Evolutionary conservation across 257 asterid genomes (phyloP).

Genomic region (Osmanthus fragrans): DNA sequence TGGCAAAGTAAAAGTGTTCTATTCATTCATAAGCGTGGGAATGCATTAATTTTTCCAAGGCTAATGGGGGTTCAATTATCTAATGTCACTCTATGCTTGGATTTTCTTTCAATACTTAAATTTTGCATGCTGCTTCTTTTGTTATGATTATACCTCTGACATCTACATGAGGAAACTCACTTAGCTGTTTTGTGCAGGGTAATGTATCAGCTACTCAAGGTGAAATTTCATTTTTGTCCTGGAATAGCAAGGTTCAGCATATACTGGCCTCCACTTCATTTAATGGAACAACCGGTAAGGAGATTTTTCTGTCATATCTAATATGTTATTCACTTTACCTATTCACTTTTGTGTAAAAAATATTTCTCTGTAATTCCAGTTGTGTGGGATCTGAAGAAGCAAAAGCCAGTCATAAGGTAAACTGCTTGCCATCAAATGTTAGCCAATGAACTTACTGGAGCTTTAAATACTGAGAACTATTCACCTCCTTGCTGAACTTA

Average conservation of each 20-base stretch:
- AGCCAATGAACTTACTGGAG: not conserved
- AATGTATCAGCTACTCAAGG: conserved; percentile 64
- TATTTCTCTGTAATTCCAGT: conserved; percentile 40
- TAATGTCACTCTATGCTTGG: not conserved
- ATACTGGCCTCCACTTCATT: conserved; percentile 62
- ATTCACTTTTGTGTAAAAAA: conserved; percentile 9
- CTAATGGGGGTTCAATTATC: not conserved
- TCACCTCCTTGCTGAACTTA: not conserved
- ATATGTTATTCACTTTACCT: not conserved
- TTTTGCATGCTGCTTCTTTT: not conserved
- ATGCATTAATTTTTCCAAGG: not conserved
- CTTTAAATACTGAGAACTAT: not conserved
- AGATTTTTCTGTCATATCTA: not conserved
- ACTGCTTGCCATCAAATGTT: conserved; percentile 3
- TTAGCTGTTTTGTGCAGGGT: conserved; percentile 37
- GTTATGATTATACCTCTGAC: not conserved
- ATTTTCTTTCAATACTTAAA: not conserved
- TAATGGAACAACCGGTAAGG: conserved; percentile 66
- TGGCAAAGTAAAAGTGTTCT: not conserved
- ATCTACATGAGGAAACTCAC: not conserved
- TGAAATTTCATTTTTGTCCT: conserved; percentile 65
- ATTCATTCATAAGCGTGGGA: not conserved
- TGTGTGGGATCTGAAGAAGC: conserved; percentile 71
- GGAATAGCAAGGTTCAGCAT: conserved; percentile 60
- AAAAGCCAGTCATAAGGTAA: conserved; percentile 64